Percentiles rank a stretch among this genome's conserved stretches.
These are phyloP conservation scores for Gymnopilus junonius DNA, from an alignment of 768 basidiomycete species.

Conservation along the genomic window DNA sequence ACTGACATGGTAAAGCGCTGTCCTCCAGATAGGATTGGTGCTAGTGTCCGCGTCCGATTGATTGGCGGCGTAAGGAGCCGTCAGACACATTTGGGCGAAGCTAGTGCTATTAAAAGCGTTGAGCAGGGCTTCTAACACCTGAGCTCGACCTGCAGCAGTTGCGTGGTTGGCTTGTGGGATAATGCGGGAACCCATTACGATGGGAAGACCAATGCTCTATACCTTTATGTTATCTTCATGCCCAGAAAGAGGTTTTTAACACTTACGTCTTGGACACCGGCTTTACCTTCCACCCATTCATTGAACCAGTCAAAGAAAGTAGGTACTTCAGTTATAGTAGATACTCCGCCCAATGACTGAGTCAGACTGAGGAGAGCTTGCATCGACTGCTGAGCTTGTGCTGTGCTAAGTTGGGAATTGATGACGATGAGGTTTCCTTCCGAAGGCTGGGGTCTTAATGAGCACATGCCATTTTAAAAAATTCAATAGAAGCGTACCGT, in stretches of 20 bases:
- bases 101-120: slow-evolving; percentile 11
- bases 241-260: neutral
- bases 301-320: too few relatives aligned
- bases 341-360: slow-evolving; percentile 15
- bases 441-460: slow-evolving; percentile 22
- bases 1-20: slow-evolving; percentile 29
- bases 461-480: too few relatives aligned
- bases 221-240: neutral
- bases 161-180: slow-evolving; percentile 29
- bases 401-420: slow-evolving; percentile 27
- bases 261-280: slow-evolving; percentile 26
- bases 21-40: slow-evolving; percentile 27
- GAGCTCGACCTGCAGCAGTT: slow-evolving; percentile 14
- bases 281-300: too few relatives aligned
- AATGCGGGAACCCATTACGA: slow-evolving; percentile 25
- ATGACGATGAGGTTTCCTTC: slow-evolving; percentile 27
- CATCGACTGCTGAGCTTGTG: slow-evolving; percentile 31
- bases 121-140: slow-evolving; percentile 23
- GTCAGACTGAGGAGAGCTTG: slow-evolving; percentile 24
- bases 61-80: slow-evolving; percentile 22
- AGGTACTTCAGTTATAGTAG: slow-evolving; percentile 27
- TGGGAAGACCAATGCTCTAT: slow-evolving; percentile 24
- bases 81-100: slow-evolving; percentile 21
- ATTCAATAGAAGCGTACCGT: slow-evolving; percentile 11
- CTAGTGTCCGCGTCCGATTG: slow-evolving; percentile 19